Evolutionary conservation across 228 moss, liverwort and hornwort species (phyloP), one percentile per base, ranked within the genome.

Genomic region (Sphagnum magellanicum): DNA sequence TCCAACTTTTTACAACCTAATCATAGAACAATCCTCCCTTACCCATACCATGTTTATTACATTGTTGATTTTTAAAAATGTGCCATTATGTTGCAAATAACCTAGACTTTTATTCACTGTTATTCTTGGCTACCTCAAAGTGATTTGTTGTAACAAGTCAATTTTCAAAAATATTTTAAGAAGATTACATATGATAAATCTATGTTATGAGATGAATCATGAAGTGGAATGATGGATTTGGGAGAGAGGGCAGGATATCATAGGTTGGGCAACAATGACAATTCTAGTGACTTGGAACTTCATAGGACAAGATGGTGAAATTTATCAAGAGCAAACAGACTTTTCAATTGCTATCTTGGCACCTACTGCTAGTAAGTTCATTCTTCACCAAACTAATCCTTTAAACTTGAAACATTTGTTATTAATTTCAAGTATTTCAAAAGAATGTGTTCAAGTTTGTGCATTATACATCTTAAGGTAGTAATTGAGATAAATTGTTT

Each of bases 191-290:
- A 55, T 55, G 8, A 8, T 8, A 55, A 8, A 55, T 8, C 55
- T 55, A 8, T 55, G 3, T 12, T 55, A 55, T 12, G 8, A 12
- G 55, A 8, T 55, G 55, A 55, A 55, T 55, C 55, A 55, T 55
- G 55, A 55, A 55, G 8, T 8, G 55, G 12, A 55, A 12, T 8
- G 12, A 55, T 55, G 55, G 55, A 8, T 8, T 8, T 8, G 55
- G 55, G 75, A 79, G 72, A 74, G 78, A 68, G 75, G 77, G 83
- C 86, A 86, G 86, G 86, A 86, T 80, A 76, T 86, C 51, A 68
- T 69, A 68, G 83, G 86, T 52, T 78, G 59, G 72, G 82, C 82
- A 67, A 74, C 76, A 17, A 83, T 83, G 86, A 82, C 83, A 51
- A 75, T 86, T 69, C 74, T 72, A 50, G 49, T 86, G 63, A 78